A percentile compares a stretch with the other conserved stretches of the same genome.
These are phyloP conservation scores for Pestalotiopsis sp. DNA, from an alignment of 2,329 filamentous ascomycete species.

Conservation along the genomic window DNA sequence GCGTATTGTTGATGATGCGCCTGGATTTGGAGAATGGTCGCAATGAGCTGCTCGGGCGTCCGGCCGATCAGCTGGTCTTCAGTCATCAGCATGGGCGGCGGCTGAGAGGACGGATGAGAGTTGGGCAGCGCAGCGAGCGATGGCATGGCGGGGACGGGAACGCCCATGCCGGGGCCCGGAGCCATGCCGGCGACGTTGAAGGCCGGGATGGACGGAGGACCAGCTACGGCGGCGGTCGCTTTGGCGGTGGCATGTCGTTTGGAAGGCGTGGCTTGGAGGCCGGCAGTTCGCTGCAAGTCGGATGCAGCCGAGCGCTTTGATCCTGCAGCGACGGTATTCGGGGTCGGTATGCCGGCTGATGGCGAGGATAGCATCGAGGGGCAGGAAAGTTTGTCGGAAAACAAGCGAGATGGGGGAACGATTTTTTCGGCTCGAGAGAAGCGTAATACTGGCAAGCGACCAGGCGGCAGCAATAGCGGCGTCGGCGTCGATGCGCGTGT, in stretches of 20 bases:
- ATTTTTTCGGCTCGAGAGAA: not conserved
- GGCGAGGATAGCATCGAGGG: constrained; percentile 31
- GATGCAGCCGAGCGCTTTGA: constrained; percentile 36
- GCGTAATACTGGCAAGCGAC: not conserved
- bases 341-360: constrained; percentile 26
- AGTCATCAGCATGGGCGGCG: constrained; percentile 25
- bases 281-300: constrained; percentile 36
- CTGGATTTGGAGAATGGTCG: constrained; percentile 37
- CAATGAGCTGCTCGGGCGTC: constrained; percentile 36
- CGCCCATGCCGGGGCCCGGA: not conserved
- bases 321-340: constrained; percentile 18
- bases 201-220: constrained; percentile 7
- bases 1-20: constrained; percentile 36
- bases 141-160: constrained; percentile 14
- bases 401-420: not conserved
- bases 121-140: constrained; percentile 2
- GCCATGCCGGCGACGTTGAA: not conserved
- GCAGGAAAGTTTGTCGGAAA: not conserved
- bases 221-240: constrained; percentile 9
- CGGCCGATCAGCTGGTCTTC: constrained; percentile 35
- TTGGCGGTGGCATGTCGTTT: constrained; percentile 35
- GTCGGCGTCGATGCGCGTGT: not conserved
- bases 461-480: not conserved
- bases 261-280: constrained; percentile 27
- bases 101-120: not conserved